Base-by-base conservation (phyloP, 495 filamentous ascomycete species). In the Parmelia sp. region DNA sequence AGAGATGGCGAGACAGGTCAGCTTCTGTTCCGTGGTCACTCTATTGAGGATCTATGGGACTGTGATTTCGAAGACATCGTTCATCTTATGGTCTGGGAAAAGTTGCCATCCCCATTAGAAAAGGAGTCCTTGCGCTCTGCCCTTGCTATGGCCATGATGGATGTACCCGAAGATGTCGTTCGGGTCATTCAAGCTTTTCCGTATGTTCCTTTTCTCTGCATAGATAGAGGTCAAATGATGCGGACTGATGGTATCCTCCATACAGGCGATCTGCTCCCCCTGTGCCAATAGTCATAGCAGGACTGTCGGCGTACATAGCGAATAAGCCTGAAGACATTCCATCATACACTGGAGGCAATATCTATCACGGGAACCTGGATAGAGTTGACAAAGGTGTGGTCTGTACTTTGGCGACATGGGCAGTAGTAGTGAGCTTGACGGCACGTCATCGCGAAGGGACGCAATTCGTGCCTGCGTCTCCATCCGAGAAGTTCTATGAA, bases 1-100 rank as follows among this genome's bases (percentile, higher is more conserved):
- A 61, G 60, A 33, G 60, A 61, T 23, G 33, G 60, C 8, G 60
- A 61, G 5, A 39, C 10, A 19, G 60, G 60, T 5, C 25, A 49
- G 47, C 63, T 76, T 8, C 65, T 76, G 2, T 77, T 72, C 45
- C 74, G 74, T 3, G 74, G 74, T 9, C 74, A 73, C 31, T 71
- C 62, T 19, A 42, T 75, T 25, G 68, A 74, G 40, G 69, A 79
- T 42, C 58, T 79, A 6, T 75, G 74, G 74, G 60, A 70, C 6
- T 65, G 68, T 7, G 76, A 77, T 23, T 77, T 77, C 31, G 75
- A 78, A 61, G 75, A 75, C 36, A 74, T 76, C 69, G 53, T 76
- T 6, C 67, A 78, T 66, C 69, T 79, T 0, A 62, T 78, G 11
- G 64, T 78, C 12, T 77, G 75, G 72, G 72, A 67, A 0, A 64